Evolutionary conservation across 805 yeast genomes (phyloP).

Genomic region (Zygosaccharomyces gambellarensis): DNA sequence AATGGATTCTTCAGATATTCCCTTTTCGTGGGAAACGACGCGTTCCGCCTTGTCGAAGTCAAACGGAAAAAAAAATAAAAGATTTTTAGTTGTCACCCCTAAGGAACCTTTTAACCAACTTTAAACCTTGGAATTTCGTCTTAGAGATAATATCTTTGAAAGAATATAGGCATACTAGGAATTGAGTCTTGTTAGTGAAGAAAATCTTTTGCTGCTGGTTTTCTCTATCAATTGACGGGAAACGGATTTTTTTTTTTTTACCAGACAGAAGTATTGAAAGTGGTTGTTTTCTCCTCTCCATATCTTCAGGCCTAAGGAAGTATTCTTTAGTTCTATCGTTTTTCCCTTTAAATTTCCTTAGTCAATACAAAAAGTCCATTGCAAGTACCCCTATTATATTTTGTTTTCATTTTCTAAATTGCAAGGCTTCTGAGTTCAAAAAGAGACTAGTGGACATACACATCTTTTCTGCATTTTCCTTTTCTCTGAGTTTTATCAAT

Average conservation of each 20-base stretch:
- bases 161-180: background rate
- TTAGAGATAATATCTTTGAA: background rate
- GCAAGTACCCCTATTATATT: background rate
- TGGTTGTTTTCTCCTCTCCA: background rate
- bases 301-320: background rate
- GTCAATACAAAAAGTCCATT: background rate
- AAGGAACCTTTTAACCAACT: slow-evolving; percentile 1
- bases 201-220: too few species aligned
- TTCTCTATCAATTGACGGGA: too few species aligned
- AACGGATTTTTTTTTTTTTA: background rate
- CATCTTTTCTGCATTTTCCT: background rate
- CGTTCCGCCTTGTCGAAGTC: background rate
- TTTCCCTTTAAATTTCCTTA: background rate
- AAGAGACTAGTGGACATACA: too few species aligned
- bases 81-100: slow-evolving; percentile 5
- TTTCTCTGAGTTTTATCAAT: background rate
- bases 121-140: background rate
- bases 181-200: background rate
- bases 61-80: slow-evolving; percentile 4
- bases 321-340: background rate
- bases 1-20: background rate
- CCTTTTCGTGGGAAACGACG: slow-evolving; percentile 1
- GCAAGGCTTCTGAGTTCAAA: too few species aligned
- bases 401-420: too few species aligned
- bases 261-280: background rate